Base-by-base conservation (phyloP, 495 filamentous ascomycete genomes). In the Podospora didyma region DNA sequence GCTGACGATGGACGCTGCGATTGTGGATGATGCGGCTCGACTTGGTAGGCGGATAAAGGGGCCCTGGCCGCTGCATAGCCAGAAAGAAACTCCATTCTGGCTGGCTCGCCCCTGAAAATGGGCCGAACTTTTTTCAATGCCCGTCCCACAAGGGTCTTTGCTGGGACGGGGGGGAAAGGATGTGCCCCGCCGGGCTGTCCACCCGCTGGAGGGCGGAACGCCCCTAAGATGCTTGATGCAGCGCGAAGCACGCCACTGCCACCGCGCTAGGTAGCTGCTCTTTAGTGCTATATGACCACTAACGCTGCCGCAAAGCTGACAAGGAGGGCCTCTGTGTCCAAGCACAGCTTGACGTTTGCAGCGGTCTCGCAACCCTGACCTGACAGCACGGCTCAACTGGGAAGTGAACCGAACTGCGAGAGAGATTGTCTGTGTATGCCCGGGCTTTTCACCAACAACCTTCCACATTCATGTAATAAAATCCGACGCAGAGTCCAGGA, bases 1-100 rank as follows among this genome's bases (percentile, higher is more conserved):
- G 39, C 31, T 69, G 45, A 67, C 68, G 51, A 70, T 54, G 31
- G 51, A 45, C 39, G 48, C 42, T 47, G 48, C 22, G 55, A 35
- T 23, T 53, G 54, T 39, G 51, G 63, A 53, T 31, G 39, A 42
- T 56, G 60, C 21, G 62, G 62, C 54, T 68, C 67, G 58, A 65
- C 69, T 57, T 62, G 62, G 62, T 70, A 72, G 60, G 62, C 57
- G 61, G 66, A 60, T 62, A 69, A 68, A 60, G 69, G 69, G 59
- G 67, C 59, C 59, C 63, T 66, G 44, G 69, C 62, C 31, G 67
- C 61, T 37, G 67, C 69, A 46, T 68, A 72, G 34, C 69, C 69
- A 10, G 65, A 60, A 51, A 68, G 58, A 45, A 66, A 72, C 65
- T 72, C 69, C 69, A 72, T 72, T 53, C 20, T 62, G 56, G 54